Base-by-base conservation (phyloP, 306 rosid genomes). In the Trifolium dubium region DNA sequence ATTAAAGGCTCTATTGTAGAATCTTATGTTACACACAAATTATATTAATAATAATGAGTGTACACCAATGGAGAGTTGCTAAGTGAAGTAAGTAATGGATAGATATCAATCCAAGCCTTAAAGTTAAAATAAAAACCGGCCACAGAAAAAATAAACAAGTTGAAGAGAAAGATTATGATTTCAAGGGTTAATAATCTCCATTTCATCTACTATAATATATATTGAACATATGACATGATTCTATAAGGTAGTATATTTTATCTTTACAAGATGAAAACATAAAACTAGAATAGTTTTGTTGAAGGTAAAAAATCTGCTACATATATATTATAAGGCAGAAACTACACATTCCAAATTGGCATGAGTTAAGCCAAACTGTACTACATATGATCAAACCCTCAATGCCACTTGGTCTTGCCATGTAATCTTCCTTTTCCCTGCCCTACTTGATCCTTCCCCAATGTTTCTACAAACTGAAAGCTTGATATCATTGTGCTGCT, bases 371-470 rank as follows among this genome's bases (percentile, higher is more conserved):
- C 64, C 81, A 55, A 53, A 29, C 19, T 31, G 10, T 60, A 64
- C 69, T 74, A 37, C 65, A 3, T 37, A 17, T 34, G 50, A 75
- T 75, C 37, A 71, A 87, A 90, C 98, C 90, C 96, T 86, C 61
- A 92, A 86, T 37, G 92, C 98, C 74, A 95, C 96, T 82, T 86
- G 98, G 78, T 95, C 98, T 82, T 92, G 99, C 99, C 99, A 90
- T 62, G 98, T 83, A 78, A 95, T 95, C 93, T 92, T 95, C 83
- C 98, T 90, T 82, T 95, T 95, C 79, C 89, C 89, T 3, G 92
- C 51, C 72, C 97, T 86, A 74, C 66, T 92, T 8, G 99, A 31
- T 53, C 96, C 98, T 44, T 77, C 89, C 4, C 93, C 97, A 10
- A 85, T 43, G 34, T 79, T 86, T 85, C 98, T 85, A 59, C 98